These are phyloP conservation scores for Sarcocystis neurona DNA, from an alignment of 169 alveolate genomes.

Conservation along the genomic window DNA sequence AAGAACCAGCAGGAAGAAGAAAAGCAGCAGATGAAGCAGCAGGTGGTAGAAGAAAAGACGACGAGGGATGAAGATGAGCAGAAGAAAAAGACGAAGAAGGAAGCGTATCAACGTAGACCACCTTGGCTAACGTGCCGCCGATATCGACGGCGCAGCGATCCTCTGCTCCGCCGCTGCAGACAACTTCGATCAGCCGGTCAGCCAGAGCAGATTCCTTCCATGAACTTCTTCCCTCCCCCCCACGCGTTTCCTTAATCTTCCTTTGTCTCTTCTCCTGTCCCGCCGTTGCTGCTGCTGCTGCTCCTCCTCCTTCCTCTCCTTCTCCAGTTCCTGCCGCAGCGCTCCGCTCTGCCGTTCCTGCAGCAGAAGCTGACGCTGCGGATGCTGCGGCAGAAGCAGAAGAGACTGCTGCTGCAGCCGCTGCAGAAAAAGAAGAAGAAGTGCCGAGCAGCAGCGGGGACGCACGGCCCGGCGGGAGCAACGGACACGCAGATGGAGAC, in stretches of 20 bases:
- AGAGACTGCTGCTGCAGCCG: background rate
- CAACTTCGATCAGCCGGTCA: slow-evolving; percentile 33
- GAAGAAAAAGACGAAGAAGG: too few species aligned
- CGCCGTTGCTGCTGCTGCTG: slow-evolving; percentile 35
- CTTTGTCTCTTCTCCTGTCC: background rate
- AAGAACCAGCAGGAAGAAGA: too few species aligned
- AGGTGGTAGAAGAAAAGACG: too few species aligned
- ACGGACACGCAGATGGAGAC: background rate
- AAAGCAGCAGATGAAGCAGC: too few species aligned
- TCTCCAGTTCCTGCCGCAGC: background rate
- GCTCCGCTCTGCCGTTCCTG: background rate
- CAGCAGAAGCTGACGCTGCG: background rate
- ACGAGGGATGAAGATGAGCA: too few species aligned
- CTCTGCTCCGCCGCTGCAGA: slow-evolving; percentile 31
- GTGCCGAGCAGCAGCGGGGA: background rate
- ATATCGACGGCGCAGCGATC: slow-evolving; percentile 65
- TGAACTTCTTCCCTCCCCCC: slow-evolving; percentile 22
- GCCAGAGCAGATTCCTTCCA: slow-evolving; percentile 39
- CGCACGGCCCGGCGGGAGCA: background rate
- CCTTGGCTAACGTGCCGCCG: slow-evolving; percentile 59
- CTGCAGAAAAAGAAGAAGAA: background rate
- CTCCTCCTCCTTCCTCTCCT: background rate
- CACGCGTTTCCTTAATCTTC: slow-evolving; percentile 22
- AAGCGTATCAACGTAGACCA: slow-evolving; percentile 45
- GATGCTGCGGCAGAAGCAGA: slow-evolving; percentile 18